Base-by-base conservation (phyloP, 129 eudicot genomes). In the carrot (Daucus carota) region DNA sequence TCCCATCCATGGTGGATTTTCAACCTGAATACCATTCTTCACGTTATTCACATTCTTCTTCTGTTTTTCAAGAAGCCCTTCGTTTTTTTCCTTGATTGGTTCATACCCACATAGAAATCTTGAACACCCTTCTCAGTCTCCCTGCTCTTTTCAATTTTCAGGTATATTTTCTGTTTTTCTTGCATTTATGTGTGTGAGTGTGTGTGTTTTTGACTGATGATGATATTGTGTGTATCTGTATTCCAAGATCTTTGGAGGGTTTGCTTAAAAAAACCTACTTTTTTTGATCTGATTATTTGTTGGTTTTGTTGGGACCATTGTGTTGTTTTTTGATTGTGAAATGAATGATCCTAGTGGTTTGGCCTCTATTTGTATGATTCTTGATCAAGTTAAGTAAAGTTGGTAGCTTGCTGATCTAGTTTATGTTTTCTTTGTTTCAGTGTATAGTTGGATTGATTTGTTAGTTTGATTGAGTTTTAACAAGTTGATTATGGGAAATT, bases 401-500 rank as follows among this genome's bases (percentile, higher is more conserved):
- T 70, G 54, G 77, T 54, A 31, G 75, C 31, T 69, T 70, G 70
- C 32, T 57, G 22, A 7, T 42, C 73, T 45, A 40, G 15, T 38
- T 57, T 3, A n/a, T 13, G 26, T 34, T 52, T 60, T 46, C 16
- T 36, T 33, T 14, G 18, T 15, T 63, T 15, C 70, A 63, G 70
- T 63, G 70, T 63, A 12, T 29, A 28, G 70, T 38, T 71, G 31
- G 48, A 22, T 69, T 36, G 50, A 24, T 15, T 72, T 63, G 5
- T 78, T 29, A 45, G 46, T 62, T 8, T 28, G 26, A 43, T 38
- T 66, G n/a, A n/a, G n/a, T 15, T 57, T 38, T 79, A 66, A 82
- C 74, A 71, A 79, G 45, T 81, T 80, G 75, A 74, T 73, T 50
- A 91, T 91, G 97, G 97, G 94, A 76, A 91, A 88, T 72, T 88